Base-by-base conservation (phyloP, 306 rosid genomes). In the Malus orientalis region DNA sequence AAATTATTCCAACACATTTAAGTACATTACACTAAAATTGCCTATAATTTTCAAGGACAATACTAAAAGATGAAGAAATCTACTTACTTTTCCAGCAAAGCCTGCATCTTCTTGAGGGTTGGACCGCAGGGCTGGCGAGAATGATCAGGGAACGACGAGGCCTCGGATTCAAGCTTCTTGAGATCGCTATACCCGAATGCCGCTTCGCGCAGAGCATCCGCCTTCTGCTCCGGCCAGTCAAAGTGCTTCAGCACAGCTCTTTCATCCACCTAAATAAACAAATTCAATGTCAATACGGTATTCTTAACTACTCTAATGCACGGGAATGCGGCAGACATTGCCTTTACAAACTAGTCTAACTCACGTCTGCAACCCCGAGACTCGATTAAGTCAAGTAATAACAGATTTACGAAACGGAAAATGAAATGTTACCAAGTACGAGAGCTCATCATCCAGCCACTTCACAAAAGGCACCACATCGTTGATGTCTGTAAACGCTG, bases 361-460 rank as follows among this genome's bases (percentile, higher is more conserved):
- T 33, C 38, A 33, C 38, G 38, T 33, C 38, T 33, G 38, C 38
- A 33, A 33, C 8, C 38, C 38, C 8, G 38, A 33, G 1, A 33
- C 38, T 15, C 19, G 4, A 42, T 29, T 2, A n/a, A n/a, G 1
- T 4, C 4, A 51, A 16, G 29, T 8, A 38, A 5, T 1, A 5
- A 61, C 19, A 65, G 14, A 44, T 57, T 64, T 11, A 9, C 29
- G 9, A 22, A 18, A 23, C 6, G 57, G 51, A n/a, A 60, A 40
- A 9, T 38, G 32, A 27, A n/a, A 47, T 1, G 1, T 38, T 89
- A 94, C 99, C 98, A 96, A 80, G 81, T 87, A 92, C 9, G 98
- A 91, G 74, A 96, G 97, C 83, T 96, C 99, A 38, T 96, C 99
- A 67, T 96, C 99, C 36, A 96, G 92, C 99, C 99, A 96, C 85